These are phyloP conservation scores for Gnomoniopsis sp. DNA, from an alignment of 2,329 filamentous ascomycete species.

Conservation along the genomic window DNA sequence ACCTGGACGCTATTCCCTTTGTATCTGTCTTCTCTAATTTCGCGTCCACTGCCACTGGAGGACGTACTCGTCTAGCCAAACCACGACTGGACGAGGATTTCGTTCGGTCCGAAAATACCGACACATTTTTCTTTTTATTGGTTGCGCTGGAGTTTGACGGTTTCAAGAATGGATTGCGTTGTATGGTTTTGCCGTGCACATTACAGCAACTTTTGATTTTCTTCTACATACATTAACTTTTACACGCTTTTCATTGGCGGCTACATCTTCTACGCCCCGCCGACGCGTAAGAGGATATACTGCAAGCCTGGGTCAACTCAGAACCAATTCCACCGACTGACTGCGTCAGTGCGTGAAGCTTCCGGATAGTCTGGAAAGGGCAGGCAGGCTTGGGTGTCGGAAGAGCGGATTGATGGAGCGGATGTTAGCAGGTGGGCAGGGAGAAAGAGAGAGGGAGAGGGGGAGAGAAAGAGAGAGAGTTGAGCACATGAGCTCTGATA, in stretches of 20 bases:
- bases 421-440: background rate
- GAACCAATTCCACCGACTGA: background rate
- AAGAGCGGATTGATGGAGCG: background rate
- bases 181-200: constrained; percentile 10
- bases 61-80: background rate
- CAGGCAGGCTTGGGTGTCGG: background rate
- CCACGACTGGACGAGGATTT: background rate
- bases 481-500: constrained; percentile 11
- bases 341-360: background rate
- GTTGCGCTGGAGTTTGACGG: constrained; percentile 14
- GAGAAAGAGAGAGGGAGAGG: background rate
- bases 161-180: constrained; percentile 10
- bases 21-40: constrained; percentile 10
- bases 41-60: background rate
- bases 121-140: background rate
- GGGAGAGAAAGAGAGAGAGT: background rate
- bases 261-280: background rate
- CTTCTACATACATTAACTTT: constrained; percentile 1
- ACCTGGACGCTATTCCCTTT: constrained; percentile 16
- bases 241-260: constrained; percentile 5
- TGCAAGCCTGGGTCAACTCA: background rate
- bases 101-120: background rate
- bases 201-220: constrained; percentile 7
- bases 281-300: background rate
- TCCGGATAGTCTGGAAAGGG: background rate